phyloP scores from a whole-genome alignment of 176 grass and related monocot genomes.

The Eremochloa ophiuroides region DNA sequence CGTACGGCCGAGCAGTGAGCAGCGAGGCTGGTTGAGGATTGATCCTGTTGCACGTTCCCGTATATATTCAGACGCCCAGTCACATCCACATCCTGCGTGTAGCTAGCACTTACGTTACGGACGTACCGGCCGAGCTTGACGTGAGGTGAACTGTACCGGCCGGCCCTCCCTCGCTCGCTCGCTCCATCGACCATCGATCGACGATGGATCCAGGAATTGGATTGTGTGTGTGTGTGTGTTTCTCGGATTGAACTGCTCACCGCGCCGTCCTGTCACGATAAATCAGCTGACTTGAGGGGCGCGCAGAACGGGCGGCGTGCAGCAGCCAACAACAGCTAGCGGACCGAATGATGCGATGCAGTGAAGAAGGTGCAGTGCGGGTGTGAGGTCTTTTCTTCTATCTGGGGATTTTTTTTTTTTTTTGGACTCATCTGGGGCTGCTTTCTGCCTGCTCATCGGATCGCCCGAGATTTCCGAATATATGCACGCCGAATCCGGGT shows the following conservation, averaged over 20 bases:
- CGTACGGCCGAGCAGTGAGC: background rate
- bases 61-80: background rate
- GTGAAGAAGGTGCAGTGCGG: too few relatives aligned
- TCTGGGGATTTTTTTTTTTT: background rate
- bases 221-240: background rate
- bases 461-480: conserved; percentile 27
- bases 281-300: conserved; percentile 15
- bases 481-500: conserved; percentile 19
- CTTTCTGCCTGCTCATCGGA: conserved; percentile 34
- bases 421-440: too few relatives aligned
- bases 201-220: background rate
- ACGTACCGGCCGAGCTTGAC: background rate
- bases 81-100: background rate
- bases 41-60: background rate
- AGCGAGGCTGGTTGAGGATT: background rate
- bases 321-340: background rate
- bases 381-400: background rate
- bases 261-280: background rate
- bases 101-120: background rate
- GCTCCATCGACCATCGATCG: too few relatives aligned
- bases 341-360: background rate
- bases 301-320: conserved; percentile 26
- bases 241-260: background rate
- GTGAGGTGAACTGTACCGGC: background rate
- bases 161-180: background rate